Evolutionary conservation across 1,139 yeast genomes (phyloP), one percentile per base, ranked within the genome.

Genomic region (Yamadazyma friedrichii): DNA sequence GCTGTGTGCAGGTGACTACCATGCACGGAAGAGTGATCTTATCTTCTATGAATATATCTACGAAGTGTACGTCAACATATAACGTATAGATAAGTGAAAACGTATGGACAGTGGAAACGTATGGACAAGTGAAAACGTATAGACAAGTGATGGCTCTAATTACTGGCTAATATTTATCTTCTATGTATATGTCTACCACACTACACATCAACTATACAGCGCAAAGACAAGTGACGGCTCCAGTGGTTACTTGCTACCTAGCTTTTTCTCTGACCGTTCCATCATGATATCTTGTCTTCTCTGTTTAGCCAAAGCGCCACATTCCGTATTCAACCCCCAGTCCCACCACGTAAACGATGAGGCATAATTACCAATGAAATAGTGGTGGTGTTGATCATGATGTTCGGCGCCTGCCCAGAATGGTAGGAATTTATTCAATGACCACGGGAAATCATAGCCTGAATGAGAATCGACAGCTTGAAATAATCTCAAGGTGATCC

Each of bases 341-440:
- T 91, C 98, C 94, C 95, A 88, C 86, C 94, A 87, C 67, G 96
- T 81, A 76, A 91, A 91, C 28, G 93, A 82, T 42, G 95, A 84
- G 20, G 97, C 94, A 62, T 88, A 91, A 67, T 89, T 88, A 43
- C 97, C 97, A 52, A 80, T 84, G 65, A 91, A 91, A 66, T 83
- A 88, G 60, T 88, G 95, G 63, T 91, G 98, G 63, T 91, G 98
- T 60, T 87, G 88, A 61, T 91, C 98, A 61, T 91, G 98, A 64
- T 91, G 98, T 56, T 88, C 97, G 15, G 98, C 97, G 45, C 98
- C 98, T 13, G 98, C 95, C 98, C 98, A 91, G 67, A 91, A 78
- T 29, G 97, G 96, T 45, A 91, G 61, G 65, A 89, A 82, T 58
- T 89, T 88, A 67, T 88, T 91, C 59, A 91, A 76, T 5, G 96